phyloP scores from a whole-genome alignment of 2,329 filamentous ascomycete genomes.

The Pseudocercospora fuligena region DNA sequence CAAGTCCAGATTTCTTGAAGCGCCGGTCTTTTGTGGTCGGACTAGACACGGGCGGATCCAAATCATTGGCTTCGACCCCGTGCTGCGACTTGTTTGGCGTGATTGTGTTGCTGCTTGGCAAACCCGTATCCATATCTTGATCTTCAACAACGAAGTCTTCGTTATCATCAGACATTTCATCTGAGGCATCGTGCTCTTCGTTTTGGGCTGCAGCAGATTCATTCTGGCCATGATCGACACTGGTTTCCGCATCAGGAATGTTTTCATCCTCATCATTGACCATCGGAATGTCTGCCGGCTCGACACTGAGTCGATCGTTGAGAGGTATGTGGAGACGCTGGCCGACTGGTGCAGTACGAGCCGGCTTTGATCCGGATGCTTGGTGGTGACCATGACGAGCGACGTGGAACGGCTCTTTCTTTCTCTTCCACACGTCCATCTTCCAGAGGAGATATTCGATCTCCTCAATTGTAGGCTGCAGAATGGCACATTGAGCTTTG shows the following conservation, averaged over 20 bases:
- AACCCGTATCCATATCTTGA: neutral
- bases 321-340: conserved; percentile 16
- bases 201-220: neutral
- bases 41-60: neutral
- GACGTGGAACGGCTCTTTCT: conserved; percentile 35
- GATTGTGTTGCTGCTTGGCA: neutral
- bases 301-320: conserved; percentile 35
- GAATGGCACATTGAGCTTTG: conserved; percentile 57
- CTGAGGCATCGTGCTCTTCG: conserved; percentile 20
- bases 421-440: conserved; percentile 45
- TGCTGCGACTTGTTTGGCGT: neutral
- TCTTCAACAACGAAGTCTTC: neutral
- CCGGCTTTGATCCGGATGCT: conserved; percentile 1
- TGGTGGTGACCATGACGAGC: conserved; percentile 23
- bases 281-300: conserved; percentile 22
- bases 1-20: neutral
- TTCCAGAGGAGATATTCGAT: conserved; percentile 59
- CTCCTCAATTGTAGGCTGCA: conserved; percentile 70
- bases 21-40: neutral
- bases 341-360: neutral
- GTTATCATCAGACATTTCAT: conserved; percentile 15
- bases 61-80: neutral
- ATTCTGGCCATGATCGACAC: conserved; percentile 14
- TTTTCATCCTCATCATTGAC: conserved; percentile 24
- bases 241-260: conserved; percentile 22